Conservation (phyloP, 768 basidiomycete genomes). For the Chlorophyllum brunneum region DNA sequence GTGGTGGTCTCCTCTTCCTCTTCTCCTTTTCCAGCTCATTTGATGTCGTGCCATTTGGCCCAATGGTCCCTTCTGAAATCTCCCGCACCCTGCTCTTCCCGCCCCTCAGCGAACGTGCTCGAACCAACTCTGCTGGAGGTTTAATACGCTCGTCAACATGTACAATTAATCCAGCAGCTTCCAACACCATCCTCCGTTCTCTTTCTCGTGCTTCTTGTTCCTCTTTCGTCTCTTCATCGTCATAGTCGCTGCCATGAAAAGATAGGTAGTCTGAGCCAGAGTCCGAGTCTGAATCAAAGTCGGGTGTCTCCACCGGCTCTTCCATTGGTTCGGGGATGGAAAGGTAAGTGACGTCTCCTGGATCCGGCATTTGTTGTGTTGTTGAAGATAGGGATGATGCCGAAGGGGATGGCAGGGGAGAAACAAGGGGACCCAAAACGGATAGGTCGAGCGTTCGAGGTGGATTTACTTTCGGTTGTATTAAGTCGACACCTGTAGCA, state of each 20-base stretch:
- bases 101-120: slow-evolving; percentile 23
- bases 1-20: slow-evolving; percentile 14
- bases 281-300: slow-evolving; percentile 27
- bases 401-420: background rate
- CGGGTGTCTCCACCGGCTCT: background rate
- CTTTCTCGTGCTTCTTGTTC: slow-evolving; percentile 60
- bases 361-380: background rate
- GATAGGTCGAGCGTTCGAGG: background rate
- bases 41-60: background rate
- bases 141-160: slow-evolving; percentile 50
- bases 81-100: background rate
- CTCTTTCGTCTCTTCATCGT: slow-evolving; percentile 41
- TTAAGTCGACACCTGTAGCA: background rate
- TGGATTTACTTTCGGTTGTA: background rate
- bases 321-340: background rate
- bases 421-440: background rate
- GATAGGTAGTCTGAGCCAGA: slow-evolving; percentile 33
- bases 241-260: slow-evolving; percentile 35
- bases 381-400: background rate
- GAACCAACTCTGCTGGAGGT: slow-evolving; percentile 40
- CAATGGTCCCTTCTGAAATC: slow-evolving; percentile 2
- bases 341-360: background rate
- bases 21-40: slow-evolving; percentile 4
- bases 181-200: slow-evolving; percentile 80
- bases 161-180: slow-evolving; percentile 83